Conservation (phyloP, 2,329 filamentous ascomycete genomes). For the Exophiala calicioides region DNA sequence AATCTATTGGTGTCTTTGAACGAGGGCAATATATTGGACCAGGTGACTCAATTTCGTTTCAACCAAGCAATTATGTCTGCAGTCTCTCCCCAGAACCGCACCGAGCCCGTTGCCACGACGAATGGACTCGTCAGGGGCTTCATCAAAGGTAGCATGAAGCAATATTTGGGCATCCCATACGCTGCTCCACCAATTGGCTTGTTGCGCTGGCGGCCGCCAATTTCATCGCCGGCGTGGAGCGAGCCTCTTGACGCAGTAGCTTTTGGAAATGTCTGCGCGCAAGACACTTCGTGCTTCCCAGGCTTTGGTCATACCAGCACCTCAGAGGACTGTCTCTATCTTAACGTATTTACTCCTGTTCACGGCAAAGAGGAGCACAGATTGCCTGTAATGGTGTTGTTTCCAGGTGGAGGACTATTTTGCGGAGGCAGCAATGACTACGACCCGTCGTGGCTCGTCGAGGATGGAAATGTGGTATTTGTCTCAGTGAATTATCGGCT, state of each 20-base stretch:
- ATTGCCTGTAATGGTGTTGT: slow-evolving; percentile 19
- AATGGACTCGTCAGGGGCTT: too few relatives aligned
- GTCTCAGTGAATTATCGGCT: slow-evolving; percentile 37
- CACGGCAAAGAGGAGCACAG: slow-evolving; percentile 4
- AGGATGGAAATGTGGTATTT: slow-evolving; percentile 27
- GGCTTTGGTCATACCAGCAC: background rate
- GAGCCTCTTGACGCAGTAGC: slow-evolving; percentile 1
- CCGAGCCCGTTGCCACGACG: too few relatives aligned
- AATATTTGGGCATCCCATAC: slow-evolving; percentile 48
- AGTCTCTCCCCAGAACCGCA: too few relatives aligned
- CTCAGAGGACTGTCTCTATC: slow-evolving; percentile 28
- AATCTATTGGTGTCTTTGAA: too few relatives aligned
- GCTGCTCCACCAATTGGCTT: slow-evolving; percentile 52
- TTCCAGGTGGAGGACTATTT: slow-evolving; percentile 20
- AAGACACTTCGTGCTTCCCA: slow-evolving; percentile 2
- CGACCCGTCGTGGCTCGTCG: slow-evolving; percentile 2
- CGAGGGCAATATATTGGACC: too few relatives aligned
- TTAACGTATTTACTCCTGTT: slow-evolving; percentile 27
- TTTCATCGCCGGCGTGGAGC: background rate
- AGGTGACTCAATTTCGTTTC: too few relatives aligned
- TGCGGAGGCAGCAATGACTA: slow-evolving; percentile 15
- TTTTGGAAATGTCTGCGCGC: slow-evolving; percentile 2
- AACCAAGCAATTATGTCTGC: too few relatives aligned
- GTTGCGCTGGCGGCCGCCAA: slow-evolving; percentile 6
- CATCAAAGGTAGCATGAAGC: too few relatives aligned